Evolutionary conservation across 371 early-diverging fungal species (phyloP).

Genomic region (Circinella umbellata): DNA sequence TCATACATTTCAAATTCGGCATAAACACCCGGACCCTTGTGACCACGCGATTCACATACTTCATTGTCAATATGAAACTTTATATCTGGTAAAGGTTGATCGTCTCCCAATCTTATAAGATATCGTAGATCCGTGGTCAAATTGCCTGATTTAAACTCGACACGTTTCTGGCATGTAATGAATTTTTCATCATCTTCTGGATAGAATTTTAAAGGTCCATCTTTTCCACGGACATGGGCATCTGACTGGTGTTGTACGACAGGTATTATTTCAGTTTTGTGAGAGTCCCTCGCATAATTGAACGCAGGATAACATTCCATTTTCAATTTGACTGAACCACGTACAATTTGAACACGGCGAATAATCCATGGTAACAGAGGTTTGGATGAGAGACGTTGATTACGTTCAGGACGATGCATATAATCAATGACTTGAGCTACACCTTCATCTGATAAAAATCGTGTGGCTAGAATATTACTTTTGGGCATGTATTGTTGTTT

Average conservation of each 20-base stretch:
- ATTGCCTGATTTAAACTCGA: constrained; percentile 45
- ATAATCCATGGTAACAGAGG: constrained; percentile 76
- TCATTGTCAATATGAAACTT: constrained; percentile 42
- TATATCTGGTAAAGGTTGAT: constrained; percentile 49
- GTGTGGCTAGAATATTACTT: constrained; percentile 74
- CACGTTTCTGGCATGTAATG: constrained; percentile 35
- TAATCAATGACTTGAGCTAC: constrained; percentile 72
- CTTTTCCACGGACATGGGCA: not conserved
- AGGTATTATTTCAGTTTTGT: constrained; percentile 50
- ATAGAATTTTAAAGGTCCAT: constrained; percentile 7
- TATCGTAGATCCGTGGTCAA: constrained; percentile 66
- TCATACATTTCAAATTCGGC: constrained; percentile 64
- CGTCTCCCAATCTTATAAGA: constrained; percentile 51
- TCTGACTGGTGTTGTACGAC: constrained; percentile 5
- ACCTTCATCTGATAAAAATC: constrained; percentile 71
- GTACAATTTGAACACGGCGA: constrained; percentile 66
- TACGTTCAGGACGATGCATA: constrained; percentile 62
- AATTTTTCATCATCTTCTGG: constrained; percentile 33
- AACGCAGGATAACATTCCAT: constrained; percentile 81
- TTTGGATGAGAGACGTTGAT: constrained; percentile 34
- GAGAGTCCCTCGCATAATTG: constrained; percentile 69
- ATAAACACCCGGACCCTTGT: constrained; percentile 64
- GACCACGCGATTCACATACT: constrained; percentile 22
- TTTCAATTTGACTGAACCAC: constrained; percentile 63
- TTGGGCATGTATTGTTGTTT: constrained; percentile 82